Percentiles rank a stretch among this genome's conserved stretches.
phyloP scores from a whole-genome alignment of 768 basidiomycete genomes.

The Calocybe cyanea region DNA sequence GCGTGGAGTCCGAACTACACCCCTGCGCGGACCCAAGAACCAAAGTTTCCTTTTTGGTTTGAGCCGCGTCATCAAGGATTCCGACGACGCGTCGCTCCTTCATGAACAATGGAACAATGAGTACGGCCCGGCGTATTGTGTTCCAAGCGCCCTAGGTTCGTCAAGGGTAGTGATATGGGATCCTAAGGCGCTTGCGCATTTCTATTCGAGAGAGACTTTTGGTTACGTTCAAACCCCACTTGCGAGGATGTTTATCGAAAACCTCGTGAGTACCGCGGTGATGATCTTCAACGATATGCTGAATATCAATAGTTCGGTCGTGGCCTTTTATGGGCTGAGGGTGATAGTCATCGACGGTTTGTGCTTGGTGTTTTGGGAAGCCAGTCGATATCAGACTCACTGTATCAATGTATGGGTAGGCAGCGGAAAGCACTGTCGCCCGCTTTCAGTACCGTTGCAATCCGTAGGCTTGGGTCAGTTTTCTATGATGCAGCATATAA shows the following conservation, averaged over 20 bases:
- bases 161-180: conserved; percentile 36
- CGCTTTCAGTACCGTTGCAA: conserved; percentile 49
- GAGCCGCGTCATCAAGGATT: conserved; percentile 22
- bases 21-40: conserved; percentile 39
- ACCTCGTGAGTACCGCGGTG: conserved; percentile 25
- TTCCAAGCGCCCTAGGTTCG: conserved; percentile 35
- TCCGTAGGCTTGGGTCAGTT: conserved; percentile 40
- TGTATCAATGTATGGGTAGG: conserved; percentile 18
- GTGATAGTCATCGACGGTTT: conserved; percentile 44
- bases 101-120: conserved; percentile 44
- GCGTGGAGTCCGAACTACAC: conserved; percentile 22
- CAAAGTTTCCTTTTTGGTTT: conserved; percentile 40
- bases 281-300: not conserved
- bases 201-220: conserved; percentile 46
- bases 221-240: conserved; percentile 40
- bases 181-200: conserved; percentile 48
- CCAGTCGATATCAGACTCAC: no score
- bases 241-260: conserved; percentile 31
- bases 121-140: conserved; percentile 43
- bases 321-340: conserved; percentile 37
- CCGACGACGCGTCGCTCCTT: conserved; percentile 26
- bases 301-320: conserved; percentile 30
- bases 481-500: conserved; percentile 52
- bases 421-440: conserved; percentile 49
- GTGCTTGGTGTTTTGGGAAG: not conserved